Base-by-base conservation (phyloP, 176 grass and related monocot species). In the Eleusine coracana region DNA sequence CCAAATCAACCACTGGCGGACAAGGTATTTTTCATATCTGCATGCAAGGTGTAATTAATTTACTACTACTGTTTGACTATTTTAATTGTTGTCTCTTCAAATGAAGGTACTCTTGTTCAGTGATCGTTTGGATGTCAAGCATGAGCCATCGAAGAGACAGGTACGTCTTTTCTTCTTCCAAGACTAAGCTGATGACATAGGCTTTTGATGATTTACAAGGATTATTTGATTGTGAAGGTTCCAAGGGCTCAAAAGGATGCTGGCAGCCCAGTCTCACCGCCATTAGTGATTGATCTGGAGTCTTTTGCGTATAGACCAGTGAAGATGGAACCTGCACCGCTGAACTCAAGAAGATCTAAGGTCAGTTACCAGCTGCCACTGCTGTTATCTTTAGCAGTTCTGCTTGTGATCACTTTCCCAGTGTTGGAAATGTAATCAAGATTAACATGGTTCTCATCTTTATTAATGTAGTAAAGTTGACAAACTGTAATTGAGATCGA, bases 71-170 rank as follows among this genome's bases (percentile, higher is more conserved):
- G 34, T 41, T 41, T 40, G 8, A 6, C 34, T 55, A 82, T 48
- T 64, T 64, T 68, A 60, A 86, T 68, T 29, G 16, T 8, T 84
- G 28, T 66, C 37, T 82, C 40, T 70, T 85, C 29, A 52, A 85
- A 77, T 75, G 39, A 85, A 98, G 96, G 89, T 98, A 23, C 75
- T 95, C 37, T 82, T 98, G 83, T 91, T 86, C 69, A 87, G 68
- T 88, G 87, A 93, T 77, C 29, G 79, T 81, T 88, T 98, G 90
- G 71, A 95, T 74, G 74, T 89, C 39, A 90, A 88, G 79, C 16
- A 78, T 77, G 80, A 90, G 68, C 67, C 59, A 55, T 42, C 51
- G 25, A 93, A 75, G 58, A 29, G 71, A 85, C 79, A 87, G 81
- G 96, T 93, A 92, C 44, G 46, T n/a, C 39, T 23, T 85, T 55